phyloP scores from a whole-genome alignment of 75 land plant genomes.

The Pinus taeda region DNA sequence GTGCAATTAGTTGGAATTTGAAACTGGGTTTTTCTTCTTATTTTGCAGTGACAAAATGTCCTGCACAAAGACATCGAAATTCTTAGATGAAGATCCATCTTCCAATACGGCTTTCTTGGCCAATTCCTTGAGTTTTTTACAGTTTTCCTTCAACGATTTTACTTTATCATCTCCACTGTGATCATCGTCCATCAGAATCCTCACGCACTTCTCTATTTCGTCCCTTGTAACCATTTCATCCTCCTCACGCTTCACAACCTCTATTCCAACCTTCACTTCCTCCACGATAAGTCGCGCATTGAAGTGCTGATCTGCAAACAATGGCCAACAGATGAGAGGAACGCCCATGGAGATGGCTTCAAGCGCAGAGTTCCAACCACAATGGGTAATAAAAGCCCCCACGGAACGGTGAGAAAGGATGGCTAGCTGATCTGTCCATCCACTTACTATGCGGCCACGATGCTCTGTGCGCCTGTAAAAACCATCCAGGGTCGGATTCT shows the following conservation, averaged over 20 bases:
- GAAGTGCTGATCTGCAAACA: slow-evolving; percentile 11
- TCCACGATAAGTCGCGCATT: slow-evolving; percentile 11
- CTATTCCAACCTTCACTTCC: slow-evolving; percentile 17
- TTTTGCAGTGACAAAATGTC: too few species aligned
- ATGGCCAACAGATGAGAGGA: slow-evolving; percentile 32
- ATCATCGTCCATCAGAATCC: slow-evolving; percentile 6
- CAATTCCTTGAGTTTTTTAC: not conserved
- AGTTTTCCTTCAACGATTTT: not conserved
- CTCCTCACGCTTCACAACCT: not conserved
- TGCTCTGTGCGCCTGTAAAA: not conserved
- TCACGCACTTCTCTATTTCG: slow-evolving; percentile 13
- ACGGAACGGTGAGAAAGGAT: slow-evolving; percentile 23
- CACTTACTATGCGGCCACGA: not conserved
- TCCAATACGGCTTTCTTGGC: not conserved
- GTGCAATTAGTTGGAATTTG: too few species aligned
- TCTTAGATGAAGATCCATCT: too few species aligned
- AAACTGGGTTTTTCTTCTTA: too few species aligned
- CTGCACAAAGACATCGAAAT: too few species aligned
- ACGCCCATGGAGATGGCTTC: slow-evolving; percentile 10
- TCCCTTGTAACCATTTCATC: not conserved
- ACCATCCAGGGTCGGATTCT: not conserved
- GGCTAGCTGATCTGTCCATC: not conserved
- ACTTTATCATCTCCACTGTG: not conserved
- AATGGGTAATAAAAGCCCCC: slow-evolving; percentile 10
- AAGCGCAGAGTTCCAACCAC: slow-evolving; percentile 14